These are phyloP conservation scores for Camellia oleifera DNA, from an alignment of 179 eudicot species.

Conservation along the genomic window DNA sequence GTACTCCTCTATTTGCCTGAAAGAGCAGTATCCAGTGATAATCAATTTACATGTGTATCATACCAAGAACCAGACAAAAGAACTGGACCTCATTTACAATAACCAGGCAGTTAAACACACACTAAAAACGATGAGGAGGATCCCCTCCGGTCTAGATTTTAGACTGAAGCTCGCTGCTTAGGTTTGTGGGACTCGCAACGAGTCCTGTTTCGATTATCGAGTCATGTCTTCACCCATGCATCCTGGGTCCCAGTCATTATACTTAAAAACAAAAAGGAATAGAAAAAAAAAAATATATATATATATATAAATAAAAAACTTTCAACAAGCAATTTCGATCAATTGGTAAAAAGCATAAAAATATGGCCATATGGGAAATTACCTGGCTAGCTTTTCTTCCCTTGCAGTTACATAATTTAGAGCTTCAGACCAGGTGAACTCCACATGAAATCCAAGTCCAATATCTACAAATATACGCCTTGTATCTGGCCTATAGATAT, in stretches of 20 bases:
- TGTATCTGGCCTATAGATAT: slow-evolving; percentile 72
- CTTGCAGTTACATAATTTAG: slow-evolving; percentile 56
- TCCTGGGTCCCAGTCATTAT: neutral
- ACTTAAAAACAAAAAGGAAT: neutral
- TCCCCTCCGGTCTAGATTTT: too few relatives aligned
- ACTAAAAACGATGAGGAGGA: neutral
- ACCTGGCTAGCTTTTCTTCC: slow-evolving; percentile 79
- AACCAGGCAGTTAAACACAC: neutral
- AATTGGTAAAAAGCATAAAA: neutral
- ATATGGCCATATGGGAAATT: neutral
- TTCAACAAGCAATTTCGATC: neutral
- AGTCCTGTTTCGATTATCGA: too few relatives aligned
- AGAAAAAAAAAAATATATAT: too few relatives aligned
- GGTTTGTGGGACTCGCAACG: too few relatives aligned
- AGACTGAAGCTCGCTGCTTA: too few relatives aligned
- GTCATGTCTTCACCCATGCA: too few relatives aligned
- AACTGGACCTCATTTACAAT: neutral
- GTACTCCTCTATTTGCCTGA: too few relatives aligned
- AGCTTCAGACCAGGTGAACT: slow-evolving; percentile 96
- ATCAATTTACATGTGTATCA: neutral
- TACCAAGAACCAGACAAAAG: neutral
- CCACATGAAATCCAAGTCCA: slow-evolving; percentile 95
- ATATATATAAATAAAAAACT: neutral
- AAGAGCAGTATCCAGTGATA: too few relatives aligned
- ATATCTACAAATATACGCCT: slow-evolving; percentile 79